Conservation (phyloP, 805 yeast species). For the Clavispora santaluciae region DNA sequence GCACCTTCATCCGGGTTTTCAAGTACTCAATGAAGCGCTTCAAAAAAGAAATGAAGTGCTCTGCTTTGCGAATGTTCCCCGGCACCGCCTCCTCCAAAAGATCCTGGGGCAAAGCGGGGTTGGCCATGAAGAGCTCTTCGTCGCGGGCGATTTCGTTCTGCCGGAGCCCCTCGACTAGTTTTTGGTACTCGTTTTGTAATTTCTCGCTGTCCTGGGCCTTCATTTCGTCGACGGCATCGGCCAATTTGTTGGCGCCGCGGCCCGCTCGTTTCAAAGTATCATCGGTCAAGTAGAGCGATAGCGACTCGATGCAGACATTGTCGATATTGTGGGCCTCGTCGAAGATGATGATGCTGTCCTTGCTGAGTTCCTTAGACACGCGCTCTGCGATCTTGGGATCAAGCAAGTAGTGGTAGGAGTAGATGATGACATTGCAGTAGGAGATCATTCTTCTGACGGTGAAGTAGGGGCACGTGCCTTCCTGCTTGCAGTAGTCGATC, state of each 20-base stretch:
- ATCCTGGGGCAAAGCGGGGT: constrained; percentile 84
- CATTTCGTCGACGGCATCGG: constrained; percentile 79
- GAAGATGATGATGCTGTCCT: constrained; percentile 89
- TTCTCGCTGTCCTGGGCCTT: constrained; percentile 77
- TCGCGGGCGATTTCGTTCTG: constrained; percentile 64
- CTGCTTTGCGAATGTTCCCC: constrained; percentile 95
- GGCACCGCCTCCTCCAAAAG: constrained; percentile 90
- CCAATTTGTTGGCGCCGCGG: constrained; percentile 75
- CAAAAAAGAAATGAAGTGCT: constrained; percentile 90
- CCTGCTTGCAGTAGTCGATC: constrained; percentile 67
- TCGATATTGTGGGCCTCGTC: constrained; percentile 99
- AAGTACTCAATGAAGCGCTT: constrained; percentile 90
- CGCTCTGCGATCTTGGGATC: constrained; percentile 97
- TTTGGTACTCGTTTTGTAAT: constrained; percentile 86
- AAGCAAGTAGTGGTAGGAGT: constrained; percentile 90
- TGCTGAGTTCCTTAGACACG: constrained; percentile 86
- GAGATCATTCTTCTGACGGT: constrained; percentile 98
- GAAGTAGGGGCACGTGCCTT: constrained; percentile 91
- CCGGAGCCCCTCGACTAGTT: constrained; percentile 82
- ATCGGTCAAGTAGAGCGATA: constrained; percentile 87
- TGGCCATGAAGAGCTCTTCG: constrained; percentile 72
- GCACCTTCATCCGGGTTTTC: constrained; percentile 94
- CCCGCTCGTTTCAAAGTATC: constrained; percentile 84
- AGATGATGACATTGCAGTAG: constrained; percentile 87
- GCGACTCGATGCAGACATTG: constrained; percentile 95